These are phyloP conservation scores for Puccinia polysora DNA, from an alignment of 1,284 basidiomycete genomes.

Conservation along the genomic window DNA sequence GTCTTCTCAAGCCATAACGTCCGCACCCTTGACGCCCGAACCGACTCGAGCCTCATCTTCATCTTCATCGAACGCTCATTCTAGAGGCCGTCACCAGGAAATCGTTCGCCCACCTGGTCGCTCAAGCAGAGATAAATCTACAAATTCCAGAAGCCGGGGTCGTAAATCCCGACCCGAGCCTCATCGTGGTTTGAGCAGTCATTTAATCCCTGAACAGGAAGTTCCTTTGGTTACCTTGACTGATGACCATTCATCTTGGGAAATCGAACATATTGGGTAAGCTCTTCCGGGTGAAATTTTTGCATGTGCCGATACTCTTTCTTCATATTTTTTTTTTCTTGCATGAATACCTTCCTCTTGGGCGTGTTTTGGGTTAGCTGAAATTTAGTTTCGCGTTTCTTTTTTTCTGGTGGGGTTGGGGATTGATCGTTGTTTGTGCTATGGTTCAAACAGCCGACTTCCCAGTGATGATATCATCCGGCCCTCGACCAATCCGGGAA, in stretches of 20 bases:
- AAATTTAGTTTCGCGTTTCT: too few relatives aligned
- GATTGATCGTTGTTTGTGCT: too few relatives aligned
- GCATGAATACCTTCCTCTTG: neutral
- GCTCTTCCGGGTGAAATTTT: too few relatives aligned
- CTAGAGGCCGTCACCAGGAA: constrained; percentile 2
- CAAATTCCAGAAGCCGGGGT: constrained; percentile 1
- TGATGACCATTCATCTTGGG: constrained; percentile 25
- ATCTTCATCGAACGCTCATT: too few relatives aligned
- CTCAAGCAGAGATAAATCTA: neutral
- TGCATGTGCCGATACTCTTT: too few relatives aligned
- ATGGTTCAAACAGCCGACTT: constrained; percentile 7
- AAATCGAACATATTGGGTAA: constrained; percentile 34
- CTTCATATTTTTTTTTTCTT: neutral
- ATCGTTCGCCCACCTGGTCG: neutral
- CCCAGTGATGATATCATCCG: constrained; percentile 31
- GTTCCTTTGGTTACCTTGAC: constrained; percentile 26
- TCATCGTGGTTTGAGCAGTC: too few relatives aligned
- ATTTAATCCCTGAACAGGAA: neutral
- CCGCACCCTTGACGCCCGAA: too few relatives aligned
- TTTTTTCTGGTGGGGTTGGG: neutral
- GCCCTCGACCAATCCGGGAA: constrained; percentile 23
- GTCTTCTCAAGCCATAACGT: too few relatives aligned
- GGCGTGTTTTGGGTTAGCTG: too few relatives aligned
- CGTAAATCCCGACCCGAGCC: neutral
- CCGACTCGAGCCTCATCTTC: too few relatives aligned